These are phyloP conservation scores for Cyberlindnera meyerae DNA, from an alignment of 805 yeast species.

Conservation along the genomic window DNA sequence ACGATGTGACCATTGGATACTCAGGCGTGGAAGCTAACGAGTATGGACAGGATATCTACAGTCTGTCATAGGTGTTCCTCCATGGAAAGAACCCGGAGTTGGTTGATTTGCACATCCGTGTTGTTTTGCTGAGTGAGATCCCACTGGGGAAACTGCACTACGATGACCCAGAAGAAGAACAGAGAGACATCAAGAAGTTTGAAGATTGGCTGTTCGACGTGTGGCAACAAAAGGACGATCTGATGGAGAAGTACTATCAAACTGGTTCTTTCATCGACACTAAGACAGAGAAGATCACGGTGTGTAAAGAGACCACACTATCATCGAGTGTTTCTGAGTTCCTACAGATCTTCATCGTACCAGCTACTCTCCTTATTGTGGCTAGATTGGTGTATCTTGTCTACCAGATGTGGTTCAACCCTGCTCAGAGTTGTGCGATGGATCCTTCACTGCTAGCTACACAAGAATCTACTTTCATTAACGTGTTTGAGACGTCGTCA, in stretches of 20 bases:
- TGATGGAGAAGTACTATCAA: conserved; percentile 57
- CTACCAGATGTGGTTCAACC: conserved; percentile 4
- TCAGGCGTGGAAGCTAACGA: conserved; percentile 58
- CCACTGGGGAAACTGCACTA: conserved; percentile 53
- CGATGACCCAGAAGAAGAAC: conserved; percentile 38
- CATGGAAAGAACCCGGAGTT: conserved; percentile 66
- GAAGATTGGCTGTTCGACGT: conserved; percentile 67
- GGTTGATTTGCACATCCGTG: conserved; percentile 62
- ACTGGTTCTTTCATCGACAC: conserved; percentile 44
- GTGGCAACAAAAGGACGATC: conserved; percentile 76
- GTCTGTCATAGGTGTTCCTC: conserved; percentile 58
- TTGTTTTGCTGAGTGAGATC: conserved; percentile 52
- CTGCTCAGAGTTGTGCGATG: conserved; percentile 6
- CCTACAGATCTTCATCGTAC: conserved; percentile 30
- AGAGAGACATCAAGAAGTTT: conserved; percentile 41
- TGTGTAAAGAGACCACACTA: conserved; percentile 17
- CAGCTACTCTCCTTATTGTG: conserved; percentile 23
- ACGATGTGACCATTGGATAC: conserved; percentile 83
- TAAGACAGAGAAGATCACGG: conserved; percentile 11
- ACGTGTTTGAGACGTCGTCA: conserved; percentile 7
- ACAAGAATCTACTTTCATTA: conserved; percentile 2
- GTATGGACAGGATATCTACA: conserved; percentile 74
- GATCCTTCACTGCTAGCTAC: too few species aligned
- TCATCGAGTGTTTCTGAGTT: conserved; percentile 23
- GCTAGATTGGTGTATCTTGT: conserved; percentile 10